phyloP scores from a whole-genome alignment of 176 grass and related monocot species.

The Eragrostis nindensis region DNA sequence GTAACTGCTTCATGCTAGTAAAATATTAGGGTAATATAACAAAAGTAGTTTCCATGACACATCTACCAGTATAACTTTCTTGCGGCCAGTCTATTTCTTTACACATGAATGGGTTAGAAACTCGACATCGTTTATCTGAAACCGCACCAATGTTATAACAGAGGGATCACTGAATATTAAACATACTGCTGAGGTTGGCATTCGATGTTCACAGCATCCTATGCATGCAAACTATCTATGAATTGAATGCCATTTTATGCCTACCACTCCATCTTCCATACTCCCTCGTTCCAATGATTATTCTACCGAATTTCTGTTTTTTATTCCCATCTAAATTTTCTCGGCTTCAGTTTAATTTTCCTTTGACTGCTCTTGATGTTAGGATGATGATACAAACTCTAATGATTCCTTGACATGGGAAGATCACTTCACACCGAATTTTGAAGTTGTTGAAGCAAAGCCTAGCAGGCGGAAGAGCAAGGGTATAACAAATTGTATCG shows the following conservation, averaged over 20 bases:
- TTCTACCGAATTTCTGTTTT: conserved; percentile 2
- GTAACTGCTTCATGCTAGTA: conserved; percentile 21
- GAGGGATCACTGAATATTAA: not conserved
- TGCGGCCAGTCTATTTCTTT: conserved; percentile 21
- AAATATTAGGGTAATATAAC: conserved; percentile 1
- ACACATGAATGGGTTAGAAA: not conserved
- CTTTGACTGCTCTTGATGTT: conserved; percentile 31
- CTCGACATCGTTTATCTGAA: not conserved
- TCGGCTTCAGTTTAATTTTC: conserved; percentile 30
- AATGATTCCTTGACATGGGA: conserved; percentile 63
- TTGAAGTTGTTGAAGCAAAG: conserved; percentile 73
- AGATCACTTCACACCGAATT: conserved; percentile 66
- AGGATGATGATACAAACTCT: conserved; percentile 64
- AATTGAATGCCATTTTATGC: conserved; percentile 22
- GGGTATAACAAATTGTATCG: conserved; percentile 44
- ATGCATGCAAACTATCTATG: conserved; percentile 20
- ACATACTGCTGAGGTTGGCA: not conserved
- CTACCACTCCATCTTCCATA: not conserved
- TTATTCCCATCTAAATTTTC: not conserved
- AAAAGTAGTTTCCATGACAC: not conserved
- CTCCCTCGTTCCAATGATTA: not conserved
- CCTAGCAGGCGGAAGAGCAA: conserved; percentile 67
- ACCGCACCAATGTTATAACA: not conserved
- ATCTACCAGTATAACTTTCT: conserved; percentile 16
- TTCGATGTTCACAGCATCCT: conserved; percentile 7